Percentiles rank a stretch among this genome's conserved stretches.
These are phyloP conservation scores for Evernia prunastri DNA, from an alignment of 495 filamentous ascomycete species.

Conservation along the genomic window DNA sequence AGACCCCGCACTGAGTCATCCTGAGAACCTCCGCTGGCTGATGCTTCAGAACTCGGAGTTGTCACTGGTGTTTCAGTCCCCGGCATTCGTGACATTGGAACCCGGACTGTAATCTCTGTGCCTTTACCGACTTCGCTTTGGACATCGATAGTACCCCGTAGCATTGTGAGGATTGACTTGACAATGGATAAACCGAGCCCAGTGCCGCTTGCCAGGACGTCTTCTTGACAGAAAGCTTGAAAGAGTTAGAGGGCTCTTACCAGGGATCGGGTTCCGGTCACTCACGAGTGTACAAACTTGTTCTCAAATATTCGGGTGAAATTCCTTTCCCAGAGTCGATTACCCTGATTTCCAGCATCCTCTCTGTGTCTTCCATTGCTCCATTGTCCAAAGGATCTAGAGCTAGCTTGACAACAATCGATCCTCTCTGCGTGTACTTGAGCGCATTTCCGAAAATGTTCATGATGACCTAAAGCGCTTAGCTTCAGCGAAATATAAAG, in stretches of 20 bases:
- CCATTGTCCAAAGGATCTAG: constrained; percentile 35
- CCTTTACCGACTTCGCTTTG: constrained; percentile 45
- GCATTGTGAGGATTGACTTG: constrained; percentile 46
- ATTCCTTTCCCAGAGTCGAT: constrained; percentile 45
- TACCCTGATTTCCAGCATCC: constrained; percentile 37
- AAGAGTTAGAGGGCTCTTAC: background rate
- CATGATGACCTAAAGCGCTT: constrained; percentile 52
- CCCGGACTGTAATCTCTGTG: constrained; percentile 45
- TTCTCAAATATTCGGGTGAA: constrained; percentile 39
- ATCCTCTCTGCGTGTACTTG: constrained; percentile 67
- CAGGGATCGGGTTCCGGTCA: background rate
- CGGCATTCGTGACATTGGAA: constrained; percentile 36
- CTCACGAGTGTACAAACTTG: constrained; percentile 34
- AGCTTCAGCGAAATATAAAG: background rate
- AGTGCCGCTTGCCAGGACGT: constrained; percentile 48
- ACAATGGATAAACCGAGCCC: constrained; percentile 50
- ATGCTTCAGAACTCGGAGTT: constrained; percentile 22
- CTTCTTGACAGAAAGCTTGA: constrained; percentile 43
- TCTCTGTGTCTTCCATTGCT: constrained; percentile 19
- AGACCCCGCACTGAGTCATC: constrained; percentile 21
- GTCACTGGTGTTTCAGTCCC: constrained; percentile 21
- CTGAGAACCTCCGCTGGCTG: constrained; percentile 4
- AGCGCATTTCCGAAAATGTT: constrained; percentile 78
- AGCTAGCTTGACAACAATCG: constrained; percentile 54
- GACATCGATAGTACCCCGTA: constrained; percentile 49